These are phyloP conservation scores for Leptodermis oblonga DNA, from an alignment of 257 asterid species.

Conservation along the genomic window DNA sequence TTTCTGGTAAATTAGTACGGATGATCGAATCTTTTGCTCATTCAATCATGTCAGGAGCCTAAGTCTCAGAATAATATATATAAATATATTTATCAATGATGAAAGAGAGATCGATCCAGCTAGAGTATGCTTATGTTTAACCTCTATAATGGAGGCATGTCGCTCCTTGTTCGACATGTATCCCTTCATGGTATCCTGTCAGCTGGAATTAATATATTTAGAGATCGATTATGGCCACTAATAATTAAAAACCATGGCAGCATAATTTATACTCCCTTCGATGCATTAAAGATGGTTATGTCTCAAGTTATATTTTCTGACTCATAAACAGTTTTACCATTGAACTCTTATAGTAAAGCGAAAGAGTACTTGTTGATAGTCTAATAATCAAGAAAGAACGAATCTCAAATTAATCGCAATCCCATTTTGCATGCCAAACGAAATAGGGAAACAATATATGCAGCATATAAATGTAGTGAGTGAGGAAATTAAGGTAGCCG, in stretches of 20 bases:
- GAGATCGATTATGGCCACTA: background rate
- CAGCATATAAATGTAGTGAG: too few relatives aligned
- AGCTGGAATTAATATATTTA: too few relatives aligned
- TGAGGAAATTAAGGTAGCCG: too few relatives aligned
- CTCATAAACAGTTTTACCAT: too few relatives aligned
- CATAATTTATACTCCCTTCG: background rate
- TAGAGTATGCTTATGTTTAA: conserved; percentile 18
- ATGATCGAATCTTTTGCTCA: conserved; percentile 6
- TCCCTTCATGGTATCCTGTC: conserved; percentile 47
- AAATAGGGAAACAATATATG: background rate
- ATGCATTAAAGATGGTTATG: too few relatives aligned
- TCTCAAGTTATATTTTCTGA: too few relatives aligned
- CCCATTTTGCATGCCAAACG: conserved; percentile 20
- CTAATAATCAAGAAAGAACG: too few relatives aligned
- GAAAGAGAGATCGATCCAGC: conserved; percentile 17
- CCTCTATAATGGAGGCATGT: conserved; percentile 67
- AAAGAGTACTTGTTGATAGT: too few relatives aligned
- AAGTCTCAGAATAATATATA: too few relatives aligned
- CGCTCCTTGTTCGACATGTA: conserved; percentile 60
- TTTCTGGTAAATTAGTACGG: conserved; percentile 18
- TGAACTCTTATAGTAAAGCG: too few relatives aligned
- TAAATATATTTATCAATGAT: conserved; percentile 10
- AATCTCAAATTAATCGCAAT: too few relatives aligned
- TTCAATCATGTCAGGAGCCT: conserved; percentile 7
- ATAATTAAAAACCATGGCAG: background rate